A percentile compares a stretch with the other conserved stretches of the same genome.
Evolutionary conservation across 805 yeast genomes (phyloP).

Genomic region (Myxozyma neotropica): DNA sequence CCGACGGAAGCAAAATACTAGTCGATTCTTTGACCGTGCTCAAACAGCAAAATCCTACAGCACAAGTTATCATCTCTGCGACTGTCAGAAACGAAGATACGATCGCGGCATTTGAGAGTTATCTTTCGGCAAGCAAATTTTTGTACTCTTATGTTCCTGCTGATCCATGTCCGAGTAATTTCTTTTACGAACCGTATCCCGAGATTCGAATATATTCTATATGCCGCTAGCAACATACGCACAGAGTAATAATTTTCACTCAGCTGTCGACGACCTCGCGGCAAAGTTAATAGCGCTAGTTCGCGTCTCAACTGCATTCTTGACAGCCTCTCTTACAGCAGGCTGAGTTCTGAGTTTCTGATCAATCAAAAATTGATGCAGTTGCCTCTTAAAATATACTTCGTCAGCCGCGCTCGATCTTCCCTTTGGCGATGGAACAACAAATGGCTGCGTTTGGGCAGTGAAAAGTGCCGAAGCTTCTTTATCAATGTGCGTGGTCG

Average conservation of each 20-base stretch:
- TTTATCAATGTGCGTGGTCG: background rate
- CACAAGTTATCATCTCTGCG: conserved; percentile 60
- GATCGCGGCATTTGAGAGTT: conserved; percentile 47
- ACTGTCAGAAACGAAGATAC: conserved; percentile 70
- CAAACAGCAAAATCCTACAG: conserved; percentile 30
- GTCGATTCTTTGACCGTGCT: conserved; percentile 40
- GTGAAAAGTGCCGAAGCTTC: conserved; percentile 11
- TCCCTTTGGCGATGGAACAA: conserved; percentile 19
- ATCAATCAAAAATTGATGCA: conserved; percentile 24
- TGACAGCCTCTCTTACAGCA: conserved; percentile 15
- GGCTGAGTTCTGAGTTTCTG: conserved; percentile 14
- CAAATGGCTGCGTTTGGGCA: conserved; percentile 22
- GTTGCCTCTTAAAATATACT: conserved; percentile 31
- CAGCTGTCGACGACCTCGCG: background rate
- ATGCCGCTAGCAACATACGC: background rate
- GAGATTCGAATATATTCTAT: conserved; percentile 21
- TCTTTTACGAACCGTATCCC: conserved; percentile 19
- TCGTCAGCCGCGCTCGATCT: conserved; percentile 4
- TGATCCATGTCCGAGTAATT: background rate
- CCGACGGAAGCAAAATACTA: conserved; percentile 57
- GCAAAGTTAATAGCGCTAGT: background rate
- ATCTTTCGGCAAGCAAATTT: conserved; percentile 38
- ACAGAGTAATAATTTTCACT: background rate
- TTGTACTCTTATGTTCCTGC: conserved; percentile 9
- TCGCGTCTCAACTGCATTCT: background rate